Percentiles rank a stretch among this genome's conserved stretches.
phyloP scores from a whole-genome alignment of 345 rosid species.

The Gossypium arboreum region DNA sequence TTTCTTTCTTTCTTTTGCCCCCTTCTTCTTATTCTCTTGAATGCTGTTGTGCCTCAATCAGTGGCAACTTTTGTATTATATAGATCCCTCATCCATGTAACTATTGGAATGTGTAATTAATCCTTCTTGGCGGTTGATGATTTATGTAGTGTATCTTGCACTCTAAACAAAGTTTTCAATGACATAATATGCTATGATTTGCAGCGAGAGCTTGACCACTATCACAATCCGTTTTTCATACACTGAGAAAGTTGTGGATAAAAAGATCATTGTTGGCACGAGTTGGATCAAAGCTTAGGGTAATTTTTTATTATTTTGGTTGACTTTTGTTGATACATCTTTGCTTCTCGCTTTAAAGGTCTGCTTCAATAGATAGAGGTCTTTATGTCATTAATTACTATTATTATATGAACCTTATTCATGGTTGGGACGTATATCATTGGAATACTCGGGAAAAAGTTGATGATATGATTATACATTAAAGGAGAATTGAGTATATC shows the following conservation, averaged over 20 bases:
- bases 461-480: too few relatives aligned
- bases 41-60: background rate
- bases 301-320: too few relatives aligned
- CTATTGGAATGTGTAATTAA: constrained; percentile 16
- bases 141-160: background rate
- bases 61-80: background rate
- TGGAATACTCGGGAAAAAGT: too few relatives aligned
- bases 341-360: too few relatives aligned
- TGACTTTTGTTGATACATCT: too few relatives aligned
- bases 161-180: background rate
- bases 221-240: background rate
- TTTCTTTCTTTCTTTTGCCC: background rate
- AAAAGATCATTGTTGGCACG: too few relatives aligned
- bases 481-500: too few relatives aligned
- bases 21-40: background rate
- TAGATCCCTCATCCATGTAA: background rate
- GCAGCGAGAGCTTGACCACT: background rate
- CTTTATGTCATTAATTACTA: too few relatives aligned
- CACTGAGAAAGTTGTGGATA: background rate
- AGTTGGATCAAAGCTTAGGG: too few relatives aligned
- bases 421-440: too few relatives aligned
- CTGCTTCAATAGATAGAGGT: too few relatives aligned
- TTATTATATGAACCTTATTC: too few relatives aligned
- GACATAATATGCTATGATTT: background rate
- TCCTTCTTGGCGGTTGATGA: constrained; percentile 15